These are phyloP conservation scores for Aspergillus cristatus DNA, from an alignment of 495 filamentous ascomycete species.

Conservation along the genomic window DNA sequence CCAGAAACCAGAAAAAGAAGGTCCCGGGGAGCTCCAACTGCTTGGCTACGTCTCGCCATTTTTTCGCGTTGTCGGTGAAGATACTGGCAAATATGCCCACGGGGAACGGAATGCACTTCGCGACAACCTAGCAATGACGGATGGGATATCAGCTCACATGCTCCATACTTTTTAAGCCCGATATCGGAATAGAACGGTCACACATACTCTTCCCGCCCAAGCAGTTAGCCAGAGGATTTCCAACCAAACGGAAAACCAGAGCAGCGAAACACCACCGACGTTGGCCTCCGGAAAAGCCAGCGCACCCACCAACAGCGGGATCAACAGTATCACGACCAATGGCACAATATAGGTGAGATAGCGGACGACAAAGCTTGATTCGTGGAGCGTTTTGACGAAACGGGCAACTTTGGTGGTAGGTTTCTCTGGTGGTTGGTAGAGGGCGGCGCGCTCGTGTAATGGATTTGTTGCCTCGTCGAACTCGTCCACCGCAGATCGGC, in stretches of 20 bases:
- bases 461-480: constrained; percentile 61
- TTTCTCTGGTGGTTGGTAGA: constrained; percentile 51
- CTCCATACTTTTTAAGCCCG: background rate
- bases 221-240: constrained; percentile 74
- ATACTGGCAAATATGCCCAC: constrained; percentile 54
- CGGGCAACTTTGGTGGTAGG: constrained; percentile 43
- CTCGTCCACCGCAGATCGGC: constrained; percentile 51
- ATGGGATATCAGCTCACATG: background rate
- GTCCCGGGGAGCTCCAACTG: constrained; percentile 70
- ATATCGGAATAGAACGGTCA: too few species aligned
- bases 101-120: constrained; percentile 56
- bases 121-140: constrained; percentile 45
- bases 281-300: constrained; percentile 48
- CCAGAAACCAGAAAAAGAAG: constrained; percentile 78
- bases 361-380: constrained; percentile 56
- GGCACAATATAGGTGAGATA: constrained; percentile 75
- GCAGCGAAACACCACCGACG: constrained; percentile 57
- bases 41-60: constrained; percentile 73
- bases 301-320: constrained; percentile 61
- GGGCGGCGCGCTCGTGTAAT: constrained; percentile 48
- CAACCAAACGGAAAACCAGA: constrained; percentile 84
- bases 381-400: constrained; percentile 49
- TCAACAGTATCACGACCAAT: constrained; percentile 52
- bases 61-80: constrained; percentile 68
- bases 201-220: constrained; percentile 55